Conservation (phyloP, 345 rosid genomes). For the Eucalyptus sp. region DNA sequence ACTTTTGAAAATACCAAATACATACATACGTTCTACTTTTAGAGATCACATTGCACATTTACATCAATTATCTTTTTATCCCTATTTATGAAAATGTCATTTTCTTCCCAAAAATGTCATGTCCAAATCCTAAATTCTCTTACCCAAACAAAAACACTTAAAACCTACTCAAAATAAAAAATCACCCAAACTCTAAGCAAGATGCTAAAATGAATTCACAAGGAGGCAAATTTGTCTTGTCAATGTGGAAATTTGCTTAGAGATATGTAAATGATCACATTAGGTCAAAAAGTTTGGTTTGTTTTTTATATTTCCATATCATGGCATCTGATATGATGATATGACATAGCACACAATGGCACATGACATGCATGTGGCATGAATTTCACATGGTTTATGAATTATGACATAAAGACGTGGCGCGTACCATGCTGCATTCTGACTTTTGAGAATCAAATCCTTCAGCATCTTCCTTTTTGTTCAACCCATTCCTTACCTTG, state of each 20-base stretch:
- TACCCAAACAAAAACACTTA: neutral
- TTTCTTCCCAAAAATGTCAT: neutral
- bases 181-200: neutral
- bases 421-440: neutral
- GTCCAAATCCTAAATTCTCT: neutral
- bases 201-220: neutral
- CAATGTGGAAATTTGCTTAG: neutral
- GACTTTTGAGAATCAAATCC: neutral
- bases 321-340: neutral
- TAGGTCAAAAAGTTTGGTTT: neutral
- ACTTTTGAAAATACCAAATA: neutral
- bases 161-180: neutral
- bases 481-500: neutral
- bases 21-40: neutral
- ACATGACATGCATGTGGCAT: neutral
- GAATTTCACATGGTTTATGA: neutral
- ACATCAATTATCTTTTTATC: neutral
- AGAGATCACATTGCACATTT: neutral
- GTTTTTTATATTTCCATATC: neutral
- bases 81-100: neutral
- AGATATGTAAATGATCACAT: neutral
- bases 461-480: neutral
- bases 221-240: neutral
- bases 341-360: neutral
- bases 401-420: neutral